Evolutionary conservation across 345 rosid species (phyloP).

Genomic region (Erucastrum elatum): DNA sequence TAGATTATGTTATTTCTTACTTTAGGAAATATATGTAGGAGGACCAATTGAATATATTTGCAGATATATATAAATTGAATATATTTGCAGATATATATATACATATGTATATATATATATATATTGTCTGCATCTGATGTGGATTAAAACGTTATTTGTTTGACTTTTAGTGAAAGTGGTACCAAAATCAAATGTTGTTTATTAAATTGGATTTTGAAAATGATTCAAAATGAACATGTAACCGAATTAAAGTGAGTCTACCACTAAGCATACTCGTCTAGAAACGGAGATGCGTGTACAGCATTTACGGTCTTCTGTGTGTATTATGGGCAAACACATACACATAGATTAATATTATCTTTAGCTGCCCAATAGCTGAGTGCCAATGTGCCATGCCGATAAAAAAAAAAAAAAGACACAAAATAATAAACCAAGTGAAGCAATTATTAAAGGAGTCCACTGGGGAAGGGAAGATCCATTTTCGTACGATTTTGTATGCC

Average conservation of each 20-base stretch:
- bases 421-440: constrained; percentile 4
- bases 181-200: neutral
- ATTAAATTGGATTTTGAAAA: neutral
- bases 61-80: neutral
- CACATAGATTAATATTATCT: neutral
- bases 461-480: constrained; percentile 6
- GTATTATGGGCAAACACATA: constrained; percentile 11
- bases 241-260: neutral
- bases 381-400: constrained; percentile 36
- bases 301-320: constrained; percentile 4
- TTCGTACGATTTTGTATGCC: constrained; percentile 37
- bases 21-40: neutral
- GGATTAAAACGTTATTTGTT: neutral
- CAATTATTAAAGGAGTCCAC: constrained; percentile 29
- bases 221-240: neutral
- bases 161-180: neutral
- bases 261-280: constrained; percentile 6
- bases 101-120: neutral
- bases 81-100: neutral
- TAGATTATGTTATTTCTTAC: neutral
- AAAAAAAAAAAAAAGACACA: constrained; percentile 7
- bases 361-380: constrained; percentile 14
- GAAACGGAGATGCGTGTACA: constrained; percentile 16
- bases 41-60: neutral
- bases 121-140: neutral